Percentiles rank a stretch among this genome's conserved stretches.
Conservation (phyloP, 805 yeast genomes). For the Ogataea pignaliae region DNA sequence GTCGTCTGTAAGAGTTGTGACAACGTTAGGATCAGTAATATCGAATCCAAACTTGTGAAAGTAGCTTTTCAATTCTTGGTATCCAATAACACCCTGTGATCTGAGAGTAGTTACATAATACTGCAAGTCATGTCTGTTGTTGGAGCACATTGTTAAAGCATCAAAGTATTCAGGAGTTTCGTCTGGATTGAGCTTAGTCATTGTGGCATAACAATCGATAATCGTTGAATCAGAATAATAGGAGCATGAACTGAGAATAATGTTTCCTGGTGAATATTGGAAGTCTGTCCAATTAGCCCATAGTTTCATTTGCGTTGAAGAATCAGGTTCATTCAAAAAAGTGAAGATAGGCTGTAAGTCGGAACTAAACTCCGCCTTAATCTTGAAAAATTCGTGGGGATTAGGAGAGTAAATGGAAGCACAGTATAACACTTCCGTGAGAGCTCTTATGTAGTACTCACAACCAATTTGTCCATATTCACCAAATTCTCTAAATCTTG, state of each 20-base stretch:
- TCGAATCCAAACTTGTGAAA: slow-evolving; percentile 27
- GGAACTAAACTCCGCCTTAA: slow-evolving; percentile 9
- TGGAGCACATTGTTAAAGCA: slow-evolving; percentile 47
- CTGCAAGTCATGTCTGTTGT: slow-evolving; percentile 41
- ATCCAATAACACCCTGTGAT: slow-evolving; percentile 50
- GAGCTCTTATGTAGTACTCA: slow-evolving; percentile 52
- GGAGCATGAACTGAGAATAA: slow-evolving; percentile 44
- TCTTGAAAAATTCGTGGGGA: slow-evolving; percentile 18
- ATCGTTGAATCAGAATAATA: slow-evolving; percentile 47
- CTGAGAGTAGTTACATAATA: slow-evolving; percentile 40
- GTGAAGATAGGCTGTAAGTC: slow-evolving; percentile 21
- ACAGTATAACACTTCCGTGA: slow-evolving; percentile 47
- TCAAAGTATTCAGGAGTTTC: slow-evolving; percentile 53
- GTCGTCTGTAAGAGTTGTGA: slow-evolving; percentile 20
- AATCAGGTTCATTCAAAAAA: slow-evolving; percentile 23
- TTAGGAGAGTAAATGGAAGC: slow-evolving; percentile 28
- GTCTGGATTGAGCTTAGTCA: slow-evolving; percentile 38
- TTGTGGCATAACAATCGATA: slow-evolving; percentile 41
- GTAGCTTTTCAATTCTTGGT: slow-evolving; percentile 35
- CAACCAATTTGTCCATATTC: slow-evolving; percentile 21
- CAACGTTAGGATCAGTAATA: slow-evolving; percentile 18
- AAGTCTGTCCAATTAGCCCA: slow-evolving; percentile 23
- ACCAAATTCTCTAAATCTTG: slow-evolving; percentile 25
- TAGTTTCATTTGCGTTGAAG: slow-evolving; percentile 14
- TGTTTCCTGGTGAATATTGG: slow-evolving; percentile 25